These are phyloP conservation scores for Neofusicoccum kwambonambiense DNA, from an alignment of 2,329 filamentous ascomycete species.

Conservation along the genomic window DNA sequence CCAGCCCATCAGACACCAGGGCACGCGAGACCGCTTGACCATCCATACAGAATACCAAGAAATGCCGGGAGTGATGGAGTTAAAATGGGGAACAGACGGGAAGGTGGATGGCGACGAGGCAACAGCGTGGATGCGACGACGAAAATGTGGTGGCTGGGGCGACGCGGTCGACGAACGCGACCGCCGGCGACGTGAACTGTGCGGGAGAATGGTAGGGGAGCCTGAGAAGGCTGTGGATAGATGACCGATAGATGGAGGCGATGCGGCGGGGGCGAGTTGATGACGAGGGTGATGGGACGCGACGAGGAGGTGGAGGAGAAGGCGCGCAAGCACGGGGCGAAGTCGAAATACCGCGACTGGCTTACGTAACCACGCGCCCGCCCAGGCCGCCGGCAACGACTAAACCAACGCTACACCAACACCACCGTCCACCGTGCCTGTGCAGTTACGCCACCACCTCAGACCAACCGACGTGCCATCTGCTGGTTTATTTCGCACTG, in stretches of 20 bases:
- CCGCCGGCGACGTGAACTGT: not conserved
- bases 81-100: not conserved
- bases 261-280: constrained; percentile 2
- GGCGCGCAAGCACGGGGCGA: not conserved
- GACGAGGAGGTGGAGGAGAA: not conserved
- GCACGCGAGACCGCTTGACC: not conserved
- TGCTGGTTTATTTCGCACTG: not conserved
- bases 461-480: too few relatives aligned
- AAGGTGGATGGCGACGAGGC: not conserved
- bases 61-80: not conserved
- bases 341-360: not conserved
- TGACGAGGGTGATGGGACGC: not conserved
- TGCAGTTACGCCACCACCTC: too few relatives aligned
- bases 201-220: not conserved
- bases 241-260: not conserved
- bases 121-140: not conserved
- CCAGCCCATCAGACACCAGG: not conserved
- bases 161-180: not conserved
- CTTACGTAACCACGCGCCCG: not conserved
- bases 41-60: not conserved
- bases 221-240: not conserved
- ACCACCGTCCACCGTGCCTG: too few relatives aligned
- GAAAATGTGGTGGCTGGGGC: not conserved
- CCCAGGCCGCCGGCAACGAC: not conserved
- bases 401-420: not conserved